These are phyloP conservation scores for Ustilago trichophora DNA, from an alignment of 1,284 basidiomycete genomes.

Conservation along the genomic window DNA sequence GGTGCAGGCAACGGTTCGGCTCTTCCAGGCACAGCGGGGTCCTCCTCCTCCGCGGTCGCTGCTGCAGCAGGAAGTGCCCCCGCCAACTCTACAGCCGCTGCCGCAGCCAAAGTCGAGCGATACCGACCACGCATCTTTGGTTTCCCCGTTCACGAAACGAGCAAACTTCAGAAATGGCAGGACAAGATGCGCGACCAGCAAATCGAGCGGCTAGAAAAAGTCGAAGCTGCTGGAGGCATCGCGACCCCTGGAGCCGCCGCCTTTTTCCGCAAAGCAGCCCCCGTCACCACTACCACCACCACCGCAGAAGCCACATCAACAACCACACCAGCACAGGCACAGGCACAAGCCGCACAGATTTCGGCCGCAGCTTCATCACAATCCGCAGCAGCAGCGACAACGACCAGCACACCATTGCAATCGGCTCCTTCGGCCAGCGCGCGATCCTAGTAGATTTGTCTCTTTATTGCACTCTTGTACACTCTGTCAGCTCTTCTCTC, in stretches of 20 bases:
- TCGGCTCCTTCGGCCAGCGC: neutral
- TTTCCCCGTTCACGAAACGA: slow-evolving; percentile 64
- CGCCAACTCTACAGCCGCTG: slow-evolving; percentile 36
- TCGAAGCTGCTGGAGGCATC: slow-evolving; percentile 43
- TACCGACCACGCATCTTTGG: slow-evolving; percentile 65
- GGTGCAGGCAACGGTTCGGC: slow-evolving; percentile 25
- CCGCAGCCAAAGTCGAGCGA: slow-evolving; percentile 57
- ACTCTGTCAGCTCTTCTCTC: too few relatives aligned
- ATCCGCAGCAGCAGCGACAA: slow-evolving; percentile 5
- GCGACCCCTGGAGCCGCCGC: slow-evolving; percentile 35
- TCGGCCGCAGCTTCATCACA: neutral
- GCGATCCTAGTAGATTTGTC: neutral
- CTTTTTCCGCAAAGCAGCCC: slow-evolving; percentile 36
- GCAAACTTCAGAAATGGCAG: slow-evolving; percentile 64
- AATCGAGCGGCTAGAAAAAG: slow-evolving; percentile 51
- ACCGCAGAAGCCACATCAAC: neutral
- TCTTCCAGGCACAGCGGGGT: slow-evolving; percentile 3
- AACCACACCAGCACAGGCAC: slow-evolving; percentile 1
- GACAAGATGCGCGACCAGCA: slow-evolving; percentile 54
- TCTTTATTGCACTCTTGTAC: too few relatives aligned
- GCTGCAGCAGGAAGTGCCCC: slow-evolving; percentile 12
- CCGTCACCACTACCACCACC: neutral
- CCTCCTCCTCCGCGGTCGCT: slow-evolving; percentile 8
- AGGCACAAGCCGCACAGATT: too few relatives aligned
- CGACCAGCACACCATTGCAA: slow-evolving; percentile 12